Base-by-base conservation (phyloP, 2,329 filamentous ascomycete genomes). In the Monilinia vaccinii-corymbosi region DNA sequence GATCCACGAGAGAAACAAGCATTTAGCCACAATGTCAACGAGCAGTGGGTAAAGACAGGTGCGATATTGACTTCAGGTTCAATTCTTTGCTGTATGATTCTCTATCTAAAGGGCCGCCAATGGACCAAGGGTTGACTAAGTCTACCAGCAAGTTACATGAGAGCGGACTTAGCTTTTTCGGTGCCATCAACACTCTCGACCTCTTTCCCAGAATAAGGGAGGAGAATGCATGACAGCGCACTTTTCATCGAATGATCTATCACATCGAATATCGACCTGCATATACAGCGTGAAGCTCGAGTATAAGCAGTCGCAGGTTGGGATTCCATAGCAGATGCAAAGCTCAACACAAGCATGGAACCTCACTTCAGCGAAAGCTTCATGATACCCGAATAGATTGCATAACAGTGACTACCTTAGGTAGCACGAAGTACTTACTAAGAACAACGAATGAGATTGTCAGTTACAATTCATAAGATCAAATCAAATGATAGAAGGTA, bases 131-230 rank as follows among this genome's bases (percentile, higher is more conserved):
- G 38, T 11, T 32, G 38, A 53, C 38, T 6, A 44, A 34, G 18
- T 44, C 38, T 32, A 18, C 6, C 50, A 28, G 32, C 21, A 16
- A 53, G n/a, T 32, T 18, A 53, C 44, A 44, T 53, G 51, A 53
- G 51, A 53, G 38, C 18, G 38, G 25, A 53, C 51, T 53, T 53
- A 53, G 13, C 51, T 53, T 53, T 53, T 32, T 13, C 31, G 23
- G 38, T 53, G 8, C 25, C 38, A 42, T 44, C 11, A 53, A 23
- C 25, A 53, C 8, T 32, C 51, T 44, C 28, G 18, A 32, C 11
- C n/a, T 14, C 38, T 44, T 13, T 53, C 3, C 25, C 18, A 21
- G 5, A 18, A 6, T 11, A 8, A 32, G n/a, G 18, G 18, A 38
- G 25, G 21, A 13, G 23, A n/a, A 21, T 5, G 7, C 23, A 44